Evolutionary conservation across 129 eudicot species (phyloP), one percentile per base, ranked within the genome.

Genomic region (Logfia minima): DNA sequence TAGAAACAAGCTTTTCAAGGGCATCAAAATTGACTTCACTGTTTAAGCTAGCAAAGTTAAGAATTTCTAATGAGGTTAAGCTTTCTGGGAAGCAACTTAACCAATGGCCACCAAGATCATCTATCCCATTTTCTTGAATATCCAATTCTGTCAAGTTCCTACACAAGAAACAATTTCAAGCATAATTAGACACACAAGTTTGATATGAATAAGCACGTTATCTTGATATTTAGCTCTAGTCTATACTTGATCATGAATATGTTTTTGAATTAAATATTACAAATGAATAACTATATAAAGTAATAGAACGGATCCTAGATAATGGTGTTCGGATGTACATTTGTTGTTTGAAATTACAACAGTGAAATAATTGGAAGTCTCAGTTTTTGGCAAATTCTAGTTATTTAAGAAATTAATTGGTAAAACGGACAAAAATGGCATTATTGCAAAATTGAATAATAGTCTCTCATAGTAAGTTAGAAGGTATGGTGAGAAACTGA

Each of bases 111-210:
- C 90, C 86, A 8, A 84, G 78, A 66, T 92, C 98, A 51, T 90
- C 95, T n/a, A 87, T 85, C 34, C 67, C 88, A 61, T 85, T 84
- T 70, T 92, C 98, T 32, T 84, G 94, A 65, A 92, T 81, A 83
- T 92, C 93, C n/a, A 92, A 87, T 75, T 85, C 92, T 17, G 77
- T 85, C 83, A 92, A 79, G 78, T 89, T 87, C 88, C 96, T 92
- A 73, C 53, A 72, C 8, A 68, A 68, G 45, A 32, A 31, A 31
- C 6, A 6, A 17, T 65, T 13, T 65, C 70, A 24, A 48, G 17
- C 35, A 62, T 62, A 62, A 67, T 67, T 22, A 35, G 21, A 18
- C 43, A 65, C 32, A 24, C 48, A 41, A 41, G 48, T 10, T 41
- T 41, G 48, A 41, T 8, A 41, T 41, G 48, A 41, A 41, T 8